Evolutionary conservation across 2,329 filamentous ascomycete species (phyloP).

Genomic region (Monosporascus sp.): DNA sequence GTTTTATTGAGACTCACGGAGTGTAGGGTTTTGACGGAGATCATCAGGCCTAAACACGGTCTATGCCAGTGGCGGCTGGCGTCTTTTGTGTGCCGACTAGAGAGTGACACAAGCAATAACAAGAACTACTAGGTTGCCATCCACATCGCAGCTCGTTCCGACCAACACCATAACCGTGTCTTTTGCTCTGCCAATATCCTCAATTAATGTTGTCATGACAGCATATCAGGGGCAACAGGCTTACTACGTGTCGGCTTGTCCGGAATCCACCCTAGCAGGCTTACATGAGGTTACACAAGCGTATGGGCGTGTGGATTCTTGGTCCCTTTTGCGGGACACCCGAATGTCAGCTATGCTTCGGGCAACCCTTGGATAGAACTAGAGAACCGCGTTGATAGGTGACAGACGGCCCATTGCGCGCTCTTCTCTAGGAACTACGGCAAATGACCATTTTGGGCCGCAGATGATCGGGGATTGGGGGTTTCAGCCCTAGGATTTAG

Average conservation of each 20-base stretch:
- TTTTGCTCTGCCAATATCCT: not conserved
- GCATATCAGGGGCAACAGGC: not conserved
- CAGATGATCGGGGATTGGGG: not conserved
- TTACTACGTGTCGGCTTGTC: not conserved
- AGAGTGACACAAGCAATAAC: too few species aligned
- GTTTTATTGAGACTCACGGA: too few species aligned
- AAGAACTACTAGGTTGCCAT: not conserved
- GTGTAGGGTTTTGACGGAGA: too few species aligned
- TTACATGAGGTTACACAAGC: not conserved
- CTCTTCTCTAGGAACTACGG: not conserved
- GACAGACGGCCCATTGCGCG: not conserved
- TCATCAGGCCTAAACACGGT: too few species aligned
- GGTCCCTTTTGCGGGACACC: too few species aligned
- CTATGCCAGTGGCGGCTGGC: too few species aligned
- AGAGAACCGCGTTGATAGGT: not conserved
- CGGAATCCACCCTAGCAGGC: not conserved
- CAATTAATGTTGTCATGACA: not conserved
- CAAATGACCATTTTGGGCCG: not conserved
- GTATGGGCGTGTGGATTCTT: not conserved
- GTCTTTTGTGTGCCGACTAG: not conserved
- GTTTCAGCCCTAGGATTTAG: not conserved
- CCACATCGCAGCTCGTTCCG: not conserved
- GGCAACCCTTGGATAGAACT: not conserved
- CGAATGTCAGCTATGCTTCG: too few species aligned
- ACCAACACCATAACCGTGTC: not conserved